Conservation (phyloP, 2,329 filamentous ascomycete genomes). For the Alternaria tenuissima region DNA sequence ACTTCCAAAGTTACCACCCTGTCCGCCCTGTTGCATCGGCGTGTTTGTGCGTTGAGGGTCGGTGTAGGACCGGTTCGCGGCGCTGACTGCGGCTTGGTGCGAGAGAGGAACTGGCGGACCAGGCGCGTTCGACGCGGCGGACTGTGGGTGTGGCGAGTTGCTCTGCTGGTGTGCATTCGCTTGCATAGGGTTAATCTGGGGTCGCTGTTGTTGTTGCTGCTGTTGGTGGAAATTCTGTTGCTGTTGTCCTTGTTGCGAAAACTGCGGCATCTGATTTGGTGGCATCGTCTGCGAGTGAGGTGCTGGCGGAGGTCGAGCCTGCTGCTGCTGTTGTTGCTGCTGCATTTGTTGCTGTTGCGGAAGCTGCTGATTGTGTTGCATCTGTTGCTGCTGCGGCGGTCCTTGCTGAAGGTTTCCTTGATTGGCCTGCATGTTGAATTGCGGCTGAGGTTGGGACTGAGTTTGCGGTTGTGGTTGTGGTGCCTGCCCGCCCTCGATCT, state of each 20-base stretch:
- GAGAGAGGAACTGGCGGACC: slow-evolving; percentile 52
- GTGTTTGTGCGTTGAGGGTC: slow-evolving; percentile 46
- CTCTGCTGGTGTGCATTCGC: slow-evolving; percentile 46
- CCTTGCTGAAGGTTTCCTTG: slow-evolving; percentile 34
- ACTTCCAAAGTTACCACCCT: slow-evolving; percentile 44
- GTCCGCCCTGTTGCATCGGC: slow-evolving; percentile 43
- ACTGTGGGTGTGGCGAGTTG: slow-evolving; percentile 50
- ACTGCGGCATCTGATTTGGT: slow-evolving; percentile 37
- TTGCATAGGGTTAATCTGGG: slow-evolving; percentile 50
- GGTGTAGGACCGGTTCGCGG: slow-evolving; percentile 52
- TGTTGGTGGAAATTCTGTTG: slow-evolving; percentile 42
- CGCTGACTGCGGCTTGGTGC: slow-evolving; percentile 56
- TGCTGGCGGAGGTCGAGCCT: slow-evolving; percentile 38
- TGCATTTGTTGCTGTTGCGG: slow-evolving; percentile 29
- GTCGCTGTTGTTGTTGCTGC: slow-evolving; percentile 39
- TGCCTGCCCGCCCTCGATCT: slow-evolving; percentile 43
- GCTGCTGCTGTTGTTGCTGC: slow-evolving; percentile 24
- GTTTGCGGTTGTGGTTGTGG: slow-evolving; percentile 32
- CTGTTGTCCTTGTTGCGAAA: slow-evolving; percentile 39
- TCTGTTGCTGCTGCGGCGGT: slow-evolving; percentile 29
- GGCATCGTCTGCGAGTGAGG: slow-evolving; percentile 42
- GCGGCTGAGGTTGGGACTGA: slow-evolving; percentile 15
- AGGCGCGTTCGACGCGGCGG: slow-evolving; percentile 39
- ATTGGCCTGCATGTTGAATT: slow-evolving; percentile 35
- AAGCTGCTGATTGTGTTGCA: slow-evolving; percentile 29